phyloP scores from a whole-genome alignment of 2,329 filamentous ascomycete species.

The Microdochium bolleyi region DNA sequence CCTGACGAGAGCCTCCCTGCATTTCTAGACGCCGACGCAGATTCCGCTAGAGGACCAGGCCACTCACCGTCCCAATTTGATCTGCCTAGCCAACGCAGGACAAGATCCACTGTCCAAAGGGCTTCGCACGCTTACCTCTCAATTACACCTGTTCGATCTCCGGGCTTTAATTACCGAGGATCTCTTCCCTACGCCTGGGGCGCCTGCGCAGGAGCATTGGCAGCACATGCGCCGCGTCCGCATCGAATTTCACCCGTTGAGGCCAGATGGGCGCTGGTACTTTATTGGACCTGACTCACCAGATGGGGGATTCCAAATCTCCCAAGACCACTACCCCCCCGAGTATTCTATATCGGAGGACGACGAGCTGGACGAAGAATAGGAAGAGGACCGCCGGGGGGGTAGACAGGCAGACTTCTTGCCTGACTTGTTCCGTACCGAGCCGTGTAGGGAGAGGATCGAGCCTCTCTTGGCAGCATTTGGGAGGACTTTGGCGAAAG shows the following conservation, averaged over 20 bases:
- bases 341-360: conserved; percentile 7
- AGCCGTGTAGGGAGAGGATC: conserved; percentile 8
- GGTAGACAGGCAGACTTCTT: conserved; percentile 1
- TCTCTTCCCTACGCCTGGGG: conserved; percentile 5
- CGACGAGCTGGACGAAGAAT: not conserved
- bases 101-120: conserved; percentile 12
- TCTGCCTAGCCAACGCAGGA: conserved; percentile 4
- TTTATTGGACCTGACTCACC: conserved; percentile 11
- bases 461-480: conserved; percentile 15
- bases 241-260: conserved; percentile 10
- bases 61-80: conserved; percentile 9
- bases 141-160: conserved; percentile 9
- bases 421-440: conserved; percentile 12
- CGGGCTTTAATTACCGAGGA: conserved; percentile 10
- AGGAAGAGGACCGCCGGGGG: conserved; percentile 3
- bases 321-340: conserved; percentile 11
- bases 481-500: conserved; percentile 7
- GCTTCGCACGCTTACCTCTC: conserved; percentile 8
- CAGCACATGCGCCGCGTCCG: conserved; percentile 10
- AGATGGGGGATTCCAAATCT: conserved; percentile 9
- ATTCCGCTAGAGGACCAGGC: conserved; percentile 3
- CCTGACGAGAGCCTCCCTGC: conserved; percentile 8
- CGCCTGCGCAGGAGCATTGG: conserved; percentile 7
- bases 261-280: conserved; percentile 13
- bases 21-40: conserved; percentile 6